Conservation (phyloP, 805 yeast genomes). For the Lipomyces sp. region DNA sequence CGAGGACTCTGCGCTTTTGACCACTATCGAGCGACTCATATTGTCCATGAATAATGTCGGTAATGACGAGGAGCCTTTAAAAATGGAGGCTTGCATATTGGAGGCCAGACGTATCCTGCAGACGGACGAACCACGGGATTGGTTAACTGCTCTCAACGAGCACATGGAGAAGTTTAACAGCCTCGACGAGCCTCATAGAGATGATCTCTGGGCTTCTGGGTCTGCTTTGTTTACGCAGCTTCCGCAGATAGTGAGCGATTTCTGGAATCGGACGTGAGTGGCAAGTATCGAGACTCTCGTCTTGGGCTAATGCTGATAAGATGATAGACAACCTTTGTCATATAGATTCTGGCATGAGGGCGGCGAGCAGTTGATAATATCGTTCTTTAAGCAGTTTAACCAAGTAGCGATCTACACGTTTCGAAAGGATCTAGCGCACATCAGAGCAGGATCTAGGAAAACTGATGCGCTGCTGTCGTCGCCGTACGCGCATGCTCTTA, state of each 20-base stretch:
- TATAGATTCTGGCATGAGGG: constrained; percentile 17
- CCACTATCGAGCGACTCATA: constrained; percentile 1
- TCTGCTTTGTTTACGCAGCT: constrained; percentile 2
- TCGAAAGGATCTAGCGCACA: constrained; percentile 2
- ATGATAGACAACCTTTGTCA: constrained; percentile 14
- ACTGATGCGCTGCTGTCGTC: neutral
- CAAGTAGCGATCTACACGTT: constrained; percentile 5
- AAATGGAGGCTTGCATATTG: constrained; percentile 11
- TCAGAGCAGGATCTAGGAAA: neutral
- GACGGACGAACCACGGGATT: constrained; percentile 12
- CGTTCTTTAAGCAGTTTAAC: constrained; percentile 7
- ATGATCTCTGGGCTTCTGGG: neutral
- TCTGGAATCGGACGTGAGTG: constrained; percentile 22
- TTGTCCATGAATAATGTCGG: neutral
- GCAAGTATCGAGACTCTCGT: too few relatives aligned
- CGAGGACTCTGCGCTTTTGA: neutral
- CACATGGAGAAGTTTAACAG: constrained; percentile 5
- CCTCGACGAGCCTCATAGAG: neutral
- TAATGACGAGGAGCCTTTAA: neutral
- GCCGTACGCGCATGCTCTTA: neutral
- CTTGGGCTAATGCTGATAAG: neutral
- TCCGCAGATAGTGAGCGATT: constrained; percentile 18
- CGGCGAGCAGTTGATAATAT: constrained; percentile 16
- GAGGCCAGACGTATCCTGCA: constrained; percentile 18
- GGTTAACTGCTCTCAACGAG: constrained; percentile 12